Percentiles rank a stretch among this genome's conserved stretches.
Conservation (phyloP, 2,329 filamentous ascomycete genomes). For the Periconia sp. region DNA sequence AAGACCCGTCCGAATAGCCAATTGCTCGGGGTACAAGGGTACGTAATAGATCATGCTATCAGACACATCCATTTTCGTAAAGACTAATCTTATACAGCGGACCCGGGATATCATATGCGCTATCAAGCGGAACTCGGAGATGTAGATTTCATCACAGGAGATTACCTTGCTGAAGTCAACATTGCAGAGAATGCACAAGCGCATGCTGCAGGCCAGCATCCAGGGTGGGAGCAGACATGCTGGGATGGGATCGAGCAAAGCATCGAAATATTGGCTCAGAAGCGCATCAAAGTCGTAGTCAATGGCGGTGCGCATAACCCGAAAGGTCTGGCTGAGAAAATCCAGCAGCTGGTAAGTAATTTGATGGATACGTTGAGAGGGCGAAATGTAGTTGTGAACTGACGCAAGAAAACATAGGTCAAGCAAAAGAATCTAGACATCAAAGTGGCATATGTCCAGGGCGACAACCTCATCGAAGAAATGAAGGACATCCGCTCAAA, state of each 20-base stretch:
- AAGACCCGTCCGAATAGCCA: slow-evolving; percentile 46
- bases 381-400: not conserved
- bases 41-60: not conserved
- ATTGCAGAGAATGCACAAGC: slow-evolving; percentile 54
- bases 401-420: slow-evolving; percentile 28
- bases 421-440: slow-evolving; percentile 43
- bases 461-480: slow-evolving; percentile 52
- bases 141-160: slow-evolving; percentile 50
- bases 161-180: slow-evolving; percentile 54
- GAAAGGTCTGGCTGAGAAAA: slow-evolving; percentile 56
- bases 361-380: too few relatives aligned
- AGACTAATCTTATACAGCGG: slow-evolving; percentile 24
- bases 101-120: slow-evolving; percentile 47
- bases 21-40: slow-evolving; percentile 47
- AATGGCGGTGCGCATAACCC: slow-evolving; percentile 65
- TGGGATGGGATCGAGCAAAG: slow-evolving; percentile 57
- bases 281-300: slow-evolving; percentile 61
- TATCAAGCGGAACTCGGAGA: slow-evolving; percentile 42
- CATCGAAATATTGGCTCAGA: slow-evolving; percentile 54
- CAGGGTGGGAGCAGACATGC: slow-evolving; percentile 54
- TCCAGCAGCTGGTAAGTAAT: slow-evolving; percentile 45
- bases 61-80: not conserved
- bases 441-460: slow-evolving; percentile 53
- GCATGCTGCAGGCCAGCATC: slow-evolving; percentile 48
- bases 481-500: slow-evolving; percentile 39